Base-by-base conservation (phyloP, 2,329 filamentous ascomycete genomes). In the Daldinia sp. region DNA sequence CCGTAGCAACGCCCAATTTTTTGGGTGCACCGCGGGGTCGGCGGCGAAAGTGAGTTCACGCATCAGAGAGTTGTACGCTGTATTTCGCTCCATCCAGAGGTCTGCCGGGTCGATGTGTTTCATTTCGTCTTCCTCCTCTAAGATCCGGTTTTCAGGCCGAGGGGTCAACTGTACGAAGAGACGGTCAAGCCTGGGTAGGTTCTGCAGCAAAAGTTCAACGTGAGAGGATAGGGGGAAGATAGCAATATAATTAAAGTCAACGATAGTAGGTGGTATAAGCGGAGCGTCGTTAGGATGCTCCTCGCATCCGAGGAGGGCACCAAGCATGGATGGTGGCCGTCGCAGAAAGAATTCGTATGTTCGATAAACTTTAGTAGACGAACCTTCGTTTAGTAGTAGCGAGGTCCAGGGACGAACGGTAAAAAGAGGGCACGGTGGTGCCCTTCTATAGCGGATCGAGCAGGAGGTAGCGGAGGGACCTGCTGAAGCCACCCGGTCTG, bases 381-480 rank as follows among this genome's bases (percentile, higher is more conserved):
- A 93, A 7, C 91, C 91, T 80, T 95, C 92, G 76, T 94, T 94
- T 70, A 93, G 86, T 1, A 87, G 81, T 0, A 93, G 74, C 18
- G 86, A 84, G 0, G 83, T 84, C 92, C 92, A 94, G 1, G 86
- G 86, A 1, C 87, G 84, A n/a, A 86, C 81, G 28, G 84, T 83
- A 50, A 93, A 85, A 0, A 93, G 79, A 10, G 76, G 77, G 69
- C 78, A 80, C 1, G 78, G 74, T 0, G 74, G 70, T 20, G 72
- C 59, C 5, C 58, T 64, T 41, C 20, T 68, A 7, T 51, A 51
- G 35, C 65, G 50, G 50, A 6, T 65, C 20, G 66, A 13, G 15
- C 1, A 51, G 1, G 59, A 62, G 23, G 54, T 39, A 5, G 57
- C 35, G 23, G 71, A 44, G 51, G 64, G 28, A 33, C 51, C 30